Evolutionary conservation across 1,284 basidiomycete species (phyloP).

Genomic region (Apiotrichum montevideense): DNA sequence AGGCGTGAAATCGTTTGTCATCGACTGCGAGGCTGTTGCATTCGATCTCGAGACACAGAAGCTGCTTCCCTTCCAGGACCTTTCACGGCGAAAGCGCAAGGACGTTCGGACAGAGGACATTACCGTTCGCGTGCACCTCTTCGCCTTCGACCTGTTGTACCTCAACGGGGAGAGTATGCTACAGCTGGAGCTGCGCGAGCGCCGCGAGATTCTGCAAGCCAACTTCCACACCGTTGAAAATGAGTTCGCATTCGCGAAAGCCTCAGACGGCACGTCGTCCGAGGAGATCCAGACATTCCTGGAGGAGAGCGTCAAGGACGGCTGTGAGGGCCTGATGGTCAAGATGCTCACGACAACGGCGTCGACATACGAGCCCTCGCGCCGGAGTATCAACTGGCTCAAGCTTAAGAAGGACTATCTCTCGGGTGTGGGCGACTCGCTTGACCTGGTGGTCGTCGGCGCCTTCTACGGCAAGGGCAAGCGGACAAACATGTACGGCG

Average conservation of each 20-base stretch:
- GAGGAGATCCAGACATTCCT: slow-evolving; percentile 94
- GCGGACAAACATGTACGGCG: slow-evolving; percentile 91
- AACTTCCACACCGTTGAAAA: slow-evolving; percentile 77
- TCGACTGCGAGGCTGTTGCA: slow-evolving; percentile 78
- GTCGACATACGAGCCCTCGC: slow-evolving; percentile 90
- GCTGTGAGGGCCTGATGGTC: slow-evolving; percentile 98
- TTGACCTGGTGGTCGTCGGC: slow-evolving; percentile 94
- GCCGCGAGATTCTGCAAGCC: slow-evolving; percentile 67
- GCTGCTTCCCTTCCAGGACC: slow-evolving; percentile 74
- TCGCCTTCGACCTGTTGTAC: slow-evolving; percentile 55
- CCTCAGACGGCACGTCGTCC: slow-evolving; percentile 78
- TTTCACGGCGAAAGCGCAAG: slow-evolving; percentile 78
- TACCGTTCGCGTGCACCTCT: slow-evolving; percentile 54
- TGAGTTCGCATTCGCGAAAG: slow-evolving; percentile 90
- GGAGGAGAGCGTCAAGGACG: slow-evolving; percentile 93
- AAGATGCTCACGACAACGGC: slow-evolving; percentile 92
- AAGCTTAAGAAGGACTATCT: slow-evolving; percentile 99
- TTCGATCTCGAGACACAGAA: slow-evolving; percentile 61
- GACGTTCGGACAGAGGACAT: slow-evolving; percentile 64
- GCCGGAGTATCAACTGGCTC: slow-evolving; percentile 94
- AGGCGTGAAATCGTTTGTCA: slow-evolving; percentile 67
- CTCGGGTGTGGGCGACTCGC: slow-evolving; percentile 92
- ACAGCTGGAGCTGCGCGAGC: slow-evolving; percentile 50
- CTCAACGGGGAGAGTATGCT: slow-evolving; percentile 52
- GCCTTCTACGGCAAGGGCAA: slow-evolving; percentile 97